Base-by-base conservation (phyloP, 2,329 filamentous ascomycete genomes). In the Leptographium wingfieldii region DNA sequence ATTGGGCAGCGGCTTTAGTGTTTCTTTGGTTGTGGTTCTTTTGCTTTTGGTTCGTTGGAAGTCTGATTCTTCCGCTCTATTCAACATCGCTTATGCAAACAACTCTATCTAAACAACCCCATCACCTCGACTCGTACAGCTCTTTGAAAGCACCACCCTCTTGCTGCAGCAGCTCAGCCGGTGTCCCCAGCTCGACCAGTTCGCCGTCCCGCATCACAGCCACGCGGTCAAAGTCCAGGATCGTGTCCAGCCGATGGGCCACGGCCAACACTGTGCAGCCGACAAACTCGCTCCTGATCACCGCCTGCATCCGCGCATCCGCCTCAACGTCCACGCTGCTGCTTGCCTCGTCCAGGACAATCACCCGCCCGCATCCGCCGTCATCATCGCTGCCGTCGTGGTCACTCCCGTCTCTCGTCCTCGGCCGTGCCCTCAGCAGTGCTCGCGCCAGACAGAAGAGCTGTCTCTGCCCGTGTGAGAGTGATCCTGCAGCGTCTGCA, bases 301-400 rank as follows among this genome's bases (percentile, higher is more conserved):
- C 96, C 66, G 89, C 90, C 73, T 97, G 96, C 75, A 96, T 96
- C 55, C 86, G 81, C 68, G 97, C 94, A 3, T 92, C 97, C 10
- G 85, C 86, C 73, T 97, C 96, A 74, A 97, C 94, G 68, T 97
- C 96, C 0, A 88, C 95, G 0, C 92, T 94, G 0, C 92, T 97
- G 0, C 94, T 92, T 76, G 97, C 94, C 72, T 99, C 94, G 92
- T 97, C 96, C 68, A 99, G 87, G 16, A 99, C 78, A 1, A 99
- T 90, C 65, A 43, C 84, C 96, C 66, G 89, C 90, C 73, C 97
- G 96, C 75, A 96, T 96, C 55, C 33, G 6, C 33, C 33, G 33
- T 35, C 33, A 9, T 35, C 33, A 11, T 35, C 33, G 33, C 29
- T 31, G 29, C 7, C 29, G 29, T 31, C 5, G 29, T 22, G 29